These are phyloP conservation scores for Backusella tuberculispora DNA, from an alignment of 192 early-diverging fungal genomes.

Conservation along the genomic window DNA sequence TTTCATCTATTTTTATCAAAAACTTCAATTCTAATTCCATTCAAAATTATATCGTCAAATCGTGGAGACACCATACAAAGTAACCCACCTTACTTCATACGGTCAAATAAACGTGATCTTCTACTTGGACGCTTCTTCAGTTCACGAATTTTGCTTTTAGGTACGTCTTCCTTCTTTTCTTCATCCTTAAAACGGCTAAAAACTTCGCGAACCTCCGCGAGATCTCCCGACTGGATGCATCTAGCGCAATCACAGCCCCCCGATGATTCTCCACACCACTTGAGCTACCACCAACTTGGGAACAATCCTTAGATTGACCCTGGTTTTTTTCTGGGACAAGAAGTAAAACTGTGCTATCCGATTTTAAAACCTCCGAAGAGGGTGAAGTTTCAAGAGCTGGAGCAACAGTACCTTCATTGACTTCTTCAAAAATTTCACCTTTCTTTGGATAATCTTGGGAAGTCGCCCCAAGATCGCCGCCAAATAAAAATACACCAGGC, in stretches of 20 bases:
- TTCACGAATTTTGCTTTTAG: neutral
- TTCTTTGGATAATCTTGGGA: neutral
- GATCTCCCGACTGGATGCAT: neutral
- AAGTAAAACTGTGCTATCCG: neutral
- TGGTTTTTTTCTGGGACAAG: neutral
- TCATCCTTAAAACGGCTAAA: neutral
- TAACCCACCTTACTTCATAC: no score
- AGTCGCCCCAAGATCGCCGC: neutral
- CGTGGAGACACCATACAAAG: no score
- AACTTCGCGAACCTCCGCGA: neutral
- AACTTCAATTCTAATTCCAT: no score
- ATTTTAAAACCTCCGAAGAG: neutral
- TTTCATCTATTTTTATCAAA: neutral
- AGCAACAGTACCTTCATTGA: no score
- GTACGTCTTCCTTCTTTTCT: neutral
- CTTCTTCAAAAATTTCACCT: no score
- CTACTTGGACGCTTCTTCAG: no score
- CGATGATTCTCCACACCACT: neutral
- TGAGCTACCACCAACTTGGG: neutral
- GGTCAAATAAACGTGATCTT: no score
- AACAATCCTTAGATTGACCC: neutral
- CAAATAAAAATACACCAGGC: neutral
- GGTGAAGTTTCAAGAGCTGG: neutral
- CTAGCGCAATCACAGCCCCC: neutral
- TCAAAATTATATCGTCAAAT: no score